A percentile compares a stretch with the other conserved stretches of the same genome.
These are phyloP conservation scores for Monilinia laxa DNA, from an alignment of 2,329 filamentous ascomycete genomes.

Conservation along the genomic window DNA sequence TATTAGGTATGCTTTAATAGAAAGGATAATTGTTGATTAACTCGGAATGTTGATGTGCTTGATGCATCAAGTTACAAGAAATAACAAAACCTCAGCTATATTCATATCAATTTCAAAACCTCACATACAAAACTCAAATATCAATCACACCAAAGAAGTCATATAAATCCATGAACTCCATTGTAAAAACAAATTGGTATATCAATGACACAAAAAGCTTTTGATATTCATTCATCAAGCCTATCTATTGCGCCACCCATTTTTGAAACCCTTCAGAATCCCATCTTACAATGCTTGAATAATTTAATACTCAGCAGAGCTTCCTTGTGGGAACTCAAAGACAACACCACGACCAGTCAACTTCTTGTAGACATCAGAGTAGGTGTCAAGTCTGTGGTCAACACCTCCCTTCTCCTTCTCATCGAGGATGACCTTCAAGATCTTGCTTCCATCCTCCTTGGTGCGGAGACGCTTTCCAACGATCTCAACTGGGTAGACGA, in stretches of 20 bases:
- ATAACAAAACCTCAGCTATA: not conserved
- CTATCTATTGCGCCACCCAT: conserved; percentile 23
- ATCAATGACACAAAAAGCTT: conserved; percentile 23
- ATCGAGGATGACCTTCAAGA: conserved; percentile 97
- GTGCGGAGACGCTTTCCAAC: conserved; percentile 98
- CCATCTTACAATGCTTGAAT: conserved; percentile 17
- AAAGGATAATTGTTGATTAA: too few species aligned
- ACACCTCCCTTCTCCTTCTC: conserved; percentile 99
- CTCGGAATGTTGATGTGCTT: too few species aligned
- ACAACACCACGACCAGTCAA: conserved; percentile 93
- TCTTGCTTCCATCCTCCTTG: conserved; percentile 98
- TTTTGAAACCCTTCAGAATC: conserved; percentile 17
- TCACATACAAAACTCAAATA: not conserved
- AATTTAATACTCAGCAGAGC: conserved; percentile 75
- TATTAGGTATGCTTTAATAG: too few species aligned
- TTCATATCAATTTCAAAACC: not conserved
- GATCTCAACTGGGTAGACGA: conserved; percentile 99
- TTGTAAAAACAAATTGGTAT: conserved; percentile 19
- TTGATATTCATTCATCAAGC: conserved; percentile 24
- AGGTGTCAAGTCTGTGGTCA: conserved; percentile 99
- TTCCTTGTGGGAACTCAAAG: conserved; percentile 96
- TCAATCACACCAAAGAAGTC: conserved; percentile 1
- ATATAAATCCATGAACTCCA: conserved; percentile 9
- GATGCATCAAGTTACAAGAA: too few species aligned
- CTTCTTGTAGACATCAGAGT: conserved; percentile 98